Conservation (phyloP, 2,329 filamentous ascomycete species). For the Sarocladium brachiariae region DNA sequence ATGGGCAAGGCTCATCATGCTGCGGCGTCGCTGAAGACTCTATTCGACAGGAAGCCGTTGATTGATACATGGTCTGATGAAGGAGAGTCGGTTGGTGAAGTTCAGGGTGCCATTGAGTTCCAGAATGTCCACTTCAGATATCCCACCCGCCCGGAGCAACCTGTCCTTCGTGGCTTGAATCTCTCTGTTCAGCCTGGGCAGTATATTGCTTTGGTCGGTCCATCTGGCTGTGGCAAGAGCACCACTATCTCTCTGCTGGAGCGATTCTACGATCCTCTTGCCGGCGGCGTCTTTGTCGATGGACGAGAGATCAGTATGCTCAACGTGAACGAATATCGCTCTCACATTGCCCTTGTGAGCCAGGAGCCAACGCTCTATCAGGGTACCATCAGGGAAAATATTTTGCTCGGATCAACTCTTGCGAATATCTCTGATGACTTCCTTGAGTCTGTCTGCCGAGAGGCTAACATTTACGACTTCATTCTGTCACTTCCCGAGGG, state of each 20-base stretch:
- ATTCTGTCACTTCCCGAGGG: slow-evolving; percentile 80
- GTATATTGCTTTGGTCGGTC: slow-evolving; percentile 80
- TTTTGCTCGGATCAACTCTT: slow-evolving; percentile 64
- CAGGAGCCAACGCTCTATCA: slow-evolving; percentile 95
- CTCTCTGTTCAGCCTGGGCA: slow-evolving; percentile 52
- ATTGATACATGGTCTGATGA: slow-evolving; percentile 77
- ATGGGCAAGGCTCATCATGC: slow-evolving; percentile 91
- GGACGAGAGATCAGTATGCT: slow-evolving; percentile 73
- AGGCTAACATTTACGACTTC: slow-evolving; percentile 91
- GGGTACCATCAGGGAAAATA: slow-evolving; percentile 85
- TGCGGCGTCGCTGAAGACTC: slow-evolving; percentile 68
- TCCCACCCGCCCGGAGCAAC: slow-evolving; percentile 64
- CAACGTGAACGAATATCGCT: slow-evolving; percentile 81
- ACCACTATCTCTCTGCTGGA: slow-evolving; percentile 90
- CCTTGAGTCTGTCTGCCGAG: slow-evolving; percentile 72
- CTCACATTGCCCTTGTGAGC: slow-evolving; percentile 76
- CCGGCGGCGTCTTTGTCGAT: slow-evolving; percentile 75
- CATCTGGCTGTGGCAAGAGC: slow-evolving; percentile 88
- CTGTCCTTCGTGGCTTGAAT: slow-evolving; percentile 35
- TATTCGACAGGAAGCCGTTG: slow-evolving; percentile 70
- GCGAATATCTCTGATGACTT: slow-evolving; percentile 62
- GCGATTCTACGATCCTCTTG: slow-evolving; percentile 86
- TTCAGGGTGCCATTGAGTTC: slow-evolving; percentile 81
- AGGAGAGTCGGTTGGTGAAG: slow-evolving; percentile 43
- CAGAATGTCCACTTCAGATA: slow-evolving; percentile 91